These are phyloP conservation scores for Dactylellina parvicollis DNA, from an alignment of 2,329 filamentous ascomycete genomes.

Conservation along the genomic window DNA sequence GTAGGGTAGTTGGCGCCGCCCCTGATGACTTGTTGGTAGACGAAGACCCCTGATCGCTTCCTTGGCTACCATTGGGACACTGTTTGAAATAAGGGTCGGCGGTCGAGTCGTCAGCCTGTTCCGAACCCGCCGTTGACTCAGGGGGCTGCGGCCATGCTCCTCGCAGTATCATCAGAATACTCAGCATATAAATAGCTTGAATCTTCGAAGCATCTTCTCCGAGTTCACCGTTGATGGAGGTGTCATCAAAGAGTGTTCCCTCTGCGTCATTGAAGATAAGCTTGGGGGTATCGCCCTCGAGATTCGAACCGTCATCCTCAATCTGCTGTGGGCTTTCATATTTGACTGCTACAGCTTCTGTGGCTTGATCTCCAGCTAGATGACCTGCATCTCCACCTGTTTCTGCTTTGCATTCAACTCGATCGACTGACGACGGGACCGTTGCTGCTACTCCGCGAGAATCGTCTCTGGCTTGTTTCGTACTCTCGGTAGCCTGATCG, in stretches of 20 bases:
- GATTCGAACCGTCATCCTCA: background rate
- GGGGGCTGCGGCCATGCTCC: background rate
- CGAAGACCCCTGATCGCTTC: too few species aligned
- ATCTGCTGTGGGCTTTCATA: background rate
- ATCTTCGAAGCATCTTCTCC: conserved; percentile 1
- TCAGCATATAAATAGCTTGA: background rate
- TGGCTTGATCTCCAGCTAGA: too few species aligned
- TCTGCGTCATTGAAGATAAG: background rate
- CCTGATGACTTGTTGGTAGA: too few species aligned
- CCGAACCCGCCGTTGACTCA: background rate
- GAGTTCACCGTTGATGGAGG: background rate
- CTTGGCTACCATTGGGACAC: background rate
- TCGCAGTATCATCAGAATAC: conserved; percentile 1
- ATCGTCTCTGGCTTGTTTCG: too few species aligned
- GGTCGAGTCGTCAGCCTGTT: background rate
- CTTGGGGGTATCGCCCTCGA: background rate
- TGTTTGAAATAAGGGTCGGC: background rate
- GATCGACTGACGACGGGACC: too few species aligned
- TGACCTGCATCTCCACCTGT: too few species aligned
- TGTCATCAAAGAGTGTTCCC: background rate
- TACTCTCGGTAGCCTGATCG: too few species aligned
- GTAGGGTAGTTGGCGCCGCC: too few species aligned
- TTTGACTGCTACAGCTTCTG: too few species aligned
- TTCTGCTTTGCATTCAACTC: too few species aligned
- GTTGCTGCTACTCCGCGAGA: too few species aligned